A percentile compares a stretch with the other conserved stretches of the same genome.
Conservation (phyloP, 805 yeast species). For the Danielozyma ontarioensis region DNA sequence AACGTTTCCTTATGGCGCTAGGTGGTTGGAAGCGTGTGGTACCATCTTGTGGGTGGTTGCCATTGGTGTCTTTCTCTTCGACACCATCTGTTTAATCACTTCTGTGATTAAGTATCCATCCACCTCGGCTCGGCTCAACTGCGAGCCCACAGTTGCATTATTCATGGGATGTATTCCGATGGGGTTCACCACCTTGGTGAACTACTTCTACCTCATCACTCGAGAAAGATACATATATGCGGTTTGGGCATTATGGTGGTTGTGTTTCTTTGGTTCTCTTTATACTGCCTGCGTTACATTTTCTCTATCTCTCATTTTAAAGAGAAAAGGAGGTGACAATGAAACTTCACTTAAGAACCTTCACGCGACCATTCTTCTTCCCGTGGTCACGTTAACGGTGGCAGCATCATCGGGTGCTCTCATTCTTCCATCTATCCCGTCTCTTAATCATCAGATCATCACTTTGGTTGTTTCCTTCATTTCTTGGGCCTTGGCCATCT, state of each 20-base stretch:
- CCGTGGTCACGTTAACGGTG: slow-evolving; percentile 78
- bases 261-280: slow-evolving; percentile 50
- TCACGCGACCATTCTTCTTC: slow-evolving; percentile 58
- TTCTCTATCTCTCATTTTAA: slow-evolving; percentile 41
- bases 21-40: slow-evolving; percentile 56
- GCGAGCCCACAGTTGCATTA: slow-evolving; percentile 44
- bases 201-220: slow-evolving; percentile 46
- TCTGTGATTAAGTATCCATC: slow-evolving; percentile 31
- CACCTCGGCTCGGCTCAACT: slow-evolving; percentile 12
- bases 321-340: slow-evolving; percentile 21
- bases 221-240: slow-evolving; percentile 36
- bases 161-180: slow-evolving; percentile 78
- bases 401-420: slow-evolving; percentile 65
- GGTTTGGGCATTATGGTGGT: slow-evolving; percentile 70
- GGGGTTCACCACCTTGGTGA: slow-evolving; percentile 68
- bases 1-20: slow-evolving; percentile 58
- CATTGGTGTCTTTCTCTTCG: slow-evolving; percentile 39
- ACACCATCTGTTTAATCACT: slow-evolving; percentile 37
- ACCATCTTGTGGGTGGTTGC: slow-evolving; percentile 61
- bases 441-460: slow-evolving; percentile 39
- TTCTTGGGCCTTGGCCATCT: slow-evolving; percentile 66
- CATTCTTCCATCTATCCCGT: slow-evolving; percentile 42
- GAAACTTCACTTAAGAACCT: slow-evolving; percentile 25
- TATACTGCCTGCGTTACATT: slow-evolving; percentile 58
- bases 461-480: slow-evolving; percentile 52